Percentiles rank a stretch among this genome's conserved stretches.
phyloP scores from a whole-genome alignment of 1,139 yeast genomes.

The Chernovozyma aurita region DNA sequence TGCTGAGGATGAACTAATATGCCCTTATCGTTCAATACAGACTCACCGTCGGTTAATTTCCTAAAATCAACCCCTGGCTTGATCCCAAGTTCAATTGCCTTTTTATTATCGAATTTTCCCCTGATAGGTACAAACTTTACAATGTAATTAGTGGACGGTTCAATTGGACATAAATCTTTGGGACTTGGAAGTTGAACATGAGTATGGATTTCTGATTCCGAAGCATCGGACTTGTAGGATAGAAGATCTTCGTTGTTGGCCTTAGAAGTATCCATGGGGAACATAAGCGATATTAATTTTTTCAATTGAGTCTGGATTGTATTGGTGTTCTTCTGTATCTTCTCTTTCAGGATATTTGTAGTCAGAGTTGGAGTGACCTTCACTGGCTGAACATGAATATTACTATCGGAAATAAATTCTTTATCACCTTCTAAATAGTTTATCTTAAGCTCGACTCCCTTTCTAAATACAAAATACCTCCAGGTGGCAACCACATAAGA shows the following conservation, averaged over 20 bases:
- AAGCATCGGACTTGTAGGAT: constrained; percentile 37
- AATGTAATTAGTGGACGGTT: constrained; percentile 50
- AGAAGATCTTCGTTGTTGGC: constrained; percentile 36
- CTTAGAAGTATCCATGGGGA: constrained; percentile 41
- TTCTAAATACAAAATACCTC: constrained; percentile 86
- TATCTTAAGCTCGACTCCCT: constrained; percentile 59
- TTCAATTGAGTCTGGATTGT: constrained; percentile 18
- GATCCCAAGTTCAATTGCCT: constrained; percentile 67
- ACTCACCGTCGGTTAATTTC: constrained; percentile 54
- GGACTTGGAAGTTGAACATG: constrained; percentile 34
- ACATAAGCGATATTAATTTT: constrained; percentile 42
- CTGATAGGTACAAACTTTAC: constrained; percentile 63
- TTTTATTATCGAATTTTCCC: constrained; percentile 69
- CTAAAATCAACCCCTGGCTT: constrained; percentile 61
- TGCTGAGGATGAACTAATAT: constrained; percentile 58
- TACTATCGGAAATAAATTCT: constrained; percentile 44
- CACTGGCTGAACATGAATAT: constrained; percentile 51
- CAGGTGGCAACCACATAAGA: constrained; percentile 68
- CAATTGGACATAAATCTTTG: constrained; percentile 14
- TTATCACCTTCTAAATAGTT: constrained; percentile 31
- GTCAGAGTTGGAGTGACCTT: constrained; percentile 18
- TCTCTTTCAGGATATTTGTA: constrained; percentile 19
- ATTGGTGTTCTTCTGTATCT: constrained; percentile 14
- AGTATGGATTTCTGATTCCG: constrained; percentile 40
- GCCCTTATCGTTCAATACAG: constrained; percentile 59